These are phyloP conservation scores for Kokia cookei DNA, from an alignment of 441 rosid species.

Conservation along the genomic window DNA sequence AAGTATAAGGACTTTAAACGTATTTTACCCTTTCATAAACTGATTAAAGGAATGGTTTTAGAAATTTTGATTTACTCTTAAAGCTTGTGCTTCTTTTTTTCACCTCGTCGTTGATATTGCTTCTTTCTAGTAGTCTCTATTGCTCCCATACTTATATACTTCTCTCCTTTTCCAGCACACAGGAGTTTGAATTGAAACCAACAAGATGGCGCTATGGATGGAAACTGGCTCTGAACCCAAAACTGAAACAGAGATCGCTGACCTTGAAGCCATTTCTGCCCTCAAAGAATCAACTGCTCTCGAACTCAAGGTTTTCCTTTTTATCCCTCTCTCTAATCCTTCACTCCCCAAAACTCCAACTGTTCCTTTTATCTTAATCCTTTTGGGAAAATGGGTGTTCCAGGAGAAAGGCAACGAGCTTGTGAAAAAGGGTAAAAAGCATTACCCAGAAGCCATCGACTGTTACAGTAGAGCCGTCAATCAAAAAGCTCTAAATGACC, in stretches of 20 bases:
- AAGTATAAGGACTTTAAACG: no score
- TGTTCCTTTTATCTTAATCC: not conserved
- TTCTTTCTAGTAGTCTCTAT: not conserved
- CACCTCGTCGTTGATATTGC: not conserved
- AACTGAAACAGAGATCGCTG: constrained; percentile 59
- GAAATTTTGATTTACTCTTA: not conserved
- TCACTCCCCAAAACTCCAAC: not conserved
- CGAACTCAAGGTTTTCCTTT: constrained; percentile 64
- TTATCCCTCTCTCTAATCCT: not conserved
- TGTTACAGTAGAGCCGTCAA: constrained; percentile 79
- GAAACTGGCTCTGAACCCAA: constrained; percentile 64
- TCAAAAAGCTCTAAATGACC: constrained; percentile 55
- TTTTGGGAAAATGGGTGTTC: constrained; percentile 12
- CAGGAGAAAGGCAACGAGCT: constrained; percentile 85
- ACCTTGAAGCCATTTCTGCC: constrained; percentile 74
- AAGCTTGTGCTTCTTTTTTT: no score
- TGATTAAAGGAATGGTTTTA: not conserved
- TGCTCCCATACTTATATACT: not conserved
- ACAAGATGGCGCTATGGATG: constrained; percentile 81
- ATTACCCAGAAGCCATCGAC: constrained; percentile 71
- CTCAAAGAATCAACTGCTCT: constrained; percentile 85
- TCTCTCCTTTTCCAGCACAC: not conserved
- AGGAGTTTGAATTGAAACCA: not conserved
- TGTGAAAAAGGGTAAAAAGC: constrained; percentile 84
- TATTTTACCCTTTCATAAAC: not conserved